These are phyloP conservation scores for Saitoella complicata DNA, from an alignment of 805 yeast genomes.

Conservation along the genomic window DNA sequence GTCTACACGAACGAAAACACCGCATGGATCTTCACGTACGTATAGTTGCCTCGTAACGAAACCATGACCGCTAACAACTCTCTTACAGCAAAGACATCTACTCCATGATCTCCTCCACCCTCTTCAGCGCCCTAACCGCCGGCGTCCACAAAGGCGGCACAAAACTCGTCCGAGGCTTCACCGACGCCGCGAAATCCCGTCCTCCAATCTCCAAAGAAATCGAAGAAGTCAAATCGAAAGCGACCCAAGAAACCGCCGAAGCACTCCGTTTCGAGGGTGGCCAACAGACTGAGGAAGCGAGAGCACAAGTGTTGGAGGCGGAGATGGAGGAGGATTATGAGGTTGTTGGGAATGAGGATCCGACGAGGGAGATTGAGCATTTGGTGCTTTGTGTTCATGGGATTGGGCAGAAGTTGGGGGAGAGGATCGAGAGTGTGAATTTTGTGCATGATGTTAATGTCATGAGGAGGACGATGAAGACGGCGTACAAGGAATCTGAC, in stretches of 20 bases:
- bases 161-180: constrained; percentile 16
- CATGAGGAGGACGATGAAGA: constrained; percentile 12
- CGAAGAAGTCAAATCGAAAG: no score
- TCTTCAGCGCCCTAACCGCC: constrained; percentile 11
- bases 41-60: no score
- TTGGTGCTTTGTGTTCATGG: constrained; percentile 86
- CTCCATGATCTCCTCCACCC: constrained; percentile 12
- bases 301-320: no score
- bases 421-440: constrained; percentile 61
- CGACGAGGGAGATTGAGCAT: constrained; percentile 33
- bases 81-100: constrained; percentile 12
- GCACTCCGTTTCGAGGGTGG: no score
- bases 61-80: no score
- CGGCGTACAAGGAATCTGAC: constrained; percentile 10
- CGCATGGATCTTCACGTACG: constrained; percentile 12
- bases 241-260: no score
- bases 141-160: constrained; percentile 15
- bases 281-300: no score
- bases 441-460: constrained; percentile 38
- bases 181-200: no score
- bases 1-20: constrained; percentile 12
- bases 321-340: constrained; percentile 8
- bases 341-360: constrained; percentile 8
- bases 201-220: no score
- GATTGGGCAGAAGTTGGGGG: constrained; percentile 77